Percentiles rank a stretch among this genome's conserved stretches.
Conservation (phyloP, 2,329 filamentous ascomycete genomes). For the Monilinia aucupariae region DNA sequence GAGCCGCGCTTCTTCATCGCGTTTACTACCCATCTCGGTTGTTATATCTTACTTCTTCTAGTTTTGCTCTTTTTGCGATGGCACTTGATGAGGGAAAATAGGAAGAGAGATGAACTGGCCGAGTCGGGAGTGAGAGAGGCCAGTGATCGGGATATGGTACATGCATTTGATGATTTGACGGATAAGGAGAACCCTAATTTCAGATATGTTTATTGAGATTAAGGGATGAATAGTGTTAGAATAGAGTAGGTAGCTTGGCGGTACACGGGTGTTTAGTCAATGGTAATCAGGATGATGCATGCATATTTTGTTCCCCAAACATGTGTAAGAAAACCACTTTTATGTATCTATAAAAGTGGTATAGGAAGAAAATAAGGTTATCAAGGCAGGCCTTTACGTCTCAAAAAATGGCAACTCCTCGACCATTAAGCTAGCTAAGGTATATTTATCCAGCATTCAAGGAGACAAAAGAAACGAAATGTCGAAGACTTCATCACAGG, state of each 20-base stretch:
- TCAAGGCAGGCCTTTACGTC: neutral
- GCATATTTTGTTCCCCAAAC: neutral
- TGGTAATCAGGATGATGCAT: neutral
- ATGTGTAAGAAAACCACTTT: neutral
- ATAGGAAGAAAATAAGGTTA: neutral
- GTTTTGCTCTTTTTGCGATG: conserved; percentile 13
- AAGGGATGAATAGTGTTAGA: neutral
- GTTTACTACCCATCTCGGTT: conserved; percentile 50
- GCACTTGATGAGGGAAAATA: conserved; percentile 15
- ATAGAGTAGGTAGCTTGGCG: neutral
- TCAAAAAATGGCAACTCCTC: neutral
- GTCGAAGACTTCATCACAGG: neutral
- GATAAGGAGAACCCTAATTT: conserved; percentile 31
- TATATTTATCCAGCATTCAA: conserved; percentile 9
- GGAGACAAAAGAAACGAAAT: conserved; percentile 6
- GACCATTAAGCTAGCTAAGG: conserved; percentile 7
- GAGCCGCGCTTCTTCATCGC: conserved; percentile 49
- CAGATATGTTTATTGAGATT: conserved; percentile 18
- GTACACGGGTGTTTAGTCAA: neutral
- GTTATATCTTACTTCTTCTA: conserved; percentile 31
- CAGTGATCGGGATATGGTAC: conserved; percentile 24
- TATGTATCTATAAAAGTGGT: neutral
- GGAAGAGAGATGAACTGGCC: conserved; percentile 13
- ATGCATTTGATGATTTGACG: conserved; percentile 34
- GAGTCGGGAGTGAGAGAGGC: conserved; percentile 1